A percentile compares a stretch with the other conserved stretches of the same genome.
Conservation (phyloP, 2,329 filamentous ascomycete genomes). For the Trichophyton verrucosum region DNA sequence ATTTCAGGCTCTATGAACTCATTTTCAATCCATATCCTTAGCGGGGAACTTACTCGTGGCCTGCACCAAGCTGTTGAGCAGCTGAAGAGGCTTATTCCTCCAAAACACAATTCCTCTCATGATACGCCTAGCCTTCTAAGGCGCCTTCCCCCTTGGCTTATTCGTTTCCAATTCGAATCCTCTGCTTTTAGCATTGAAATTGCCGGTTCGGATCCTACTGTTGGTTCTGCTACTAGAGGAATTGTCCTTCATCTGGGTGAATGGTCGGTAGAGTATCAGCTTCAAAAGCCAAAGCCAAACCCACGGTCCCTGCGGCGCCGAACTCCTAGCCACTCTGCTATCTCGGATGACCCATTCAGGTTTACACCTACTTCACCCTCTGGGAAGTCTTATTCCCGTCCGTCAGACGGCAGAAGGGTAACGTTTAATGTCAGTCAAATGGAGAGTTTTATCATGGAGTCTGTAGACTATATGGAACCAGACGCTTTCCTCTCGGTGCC, state of each 20-base stretch:
- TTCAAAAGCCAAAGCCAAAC: conserved; percentile 56
- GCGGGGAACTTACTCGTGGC: conserved; percentile 84
- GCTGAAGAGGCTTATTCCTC: conserved; percentile 30
- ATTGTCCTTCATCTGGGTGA: conserved; percentile 76
- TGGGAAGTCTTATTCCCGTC: conserved; percentile 27
- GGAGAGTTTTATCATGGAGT: conserved; percentile 84
- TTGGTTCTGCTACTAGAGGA: conserved; percentile 70
- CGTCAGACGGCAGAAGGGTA: conserved; percentile 67
- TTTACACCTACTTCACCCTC: conserved; percentile 40
- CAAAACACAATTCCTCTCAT: conserved; percentile 41
- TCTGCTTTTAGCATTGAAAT: conserved; percentile 84
- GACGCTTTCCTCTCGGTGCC: conserved; percentile 81
- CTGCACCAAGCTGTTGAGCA: conserved; percentile 84
- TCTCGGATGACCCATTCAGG: conserved; percentile 52
- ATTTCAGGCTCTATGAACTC: conserved; percentile 70
- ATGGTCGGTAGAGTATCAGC: conserved; percentile 79
- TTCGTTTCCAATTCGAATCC: conserved; percentile 72
- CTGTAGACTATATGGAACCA: conserved; percentile 66
- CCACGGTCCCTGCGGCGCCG: conserved; percentile 48
- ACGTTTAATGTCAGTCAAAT: conserved; percentile 70
- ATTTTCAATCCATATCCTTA: conserved; percentile 77
- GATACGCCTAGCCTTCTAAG: conserved; percentile 57
- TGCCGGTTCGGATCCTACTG: conserved; percentile 71
- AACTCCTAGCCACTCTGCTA: conserved; percentile 57
- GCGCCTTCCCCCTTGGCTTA: conserved; percentile 68